A percentile compares a stretch with the other conserved stretches of the same genome.
These are phyloP conservation scores for Lactarius indigo DNA, from an alignment of 768 basidiomycete species.

Conservation along the genomic window DNA sequence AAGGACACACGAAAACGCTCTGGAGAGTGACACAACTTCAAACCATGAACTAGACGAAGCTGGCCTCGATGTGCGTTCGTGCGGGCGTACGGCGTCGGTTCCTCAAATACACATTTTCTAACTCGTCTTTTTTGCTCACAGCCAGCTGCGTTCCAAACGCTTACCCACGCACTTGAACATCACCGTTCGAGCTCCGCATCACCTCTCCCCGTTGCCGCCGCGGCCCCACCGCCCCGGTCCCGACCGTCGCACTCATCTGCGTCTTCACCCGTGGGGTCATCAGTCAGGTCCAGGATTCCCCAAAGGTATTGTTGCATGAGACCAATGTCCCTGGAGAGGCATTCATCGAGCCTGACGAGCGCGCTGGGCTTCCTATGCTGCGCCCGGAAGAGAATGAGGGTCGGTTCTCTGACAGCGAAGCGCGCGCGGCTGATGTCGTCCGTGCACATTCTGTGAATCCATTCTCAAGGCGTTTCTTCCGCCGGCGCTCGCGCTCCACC, in stretches of 20 bases:
- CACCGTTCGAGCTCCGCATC: constrained; percentile 37
- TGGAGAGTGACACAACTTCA: constrained; percentile 7
- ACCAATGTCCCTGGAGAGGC: constrained; percentile 45
- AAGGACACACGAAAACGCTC: not conserved
- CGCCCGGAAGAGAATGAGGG: constrained; percentile 30
- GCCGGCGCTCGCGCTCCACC: not conserved
- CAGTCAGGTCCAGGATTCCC: constrained; percentile 20
- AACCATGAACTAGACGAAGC: constrained; percentile 51
- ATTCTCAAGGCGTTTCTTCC: constrained; percentile 9
- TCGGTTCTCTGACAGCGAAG: constrained; percentile 20
- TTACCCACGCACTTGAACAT: constrained; percentile 50
- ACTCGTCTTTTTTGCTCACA: constrained; percentile 25
- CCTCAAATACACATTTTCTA: not conserved
- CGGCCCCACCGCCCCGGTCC: constrained; percentile 4
- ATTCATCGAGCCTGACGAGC: constrained; percentile 62
- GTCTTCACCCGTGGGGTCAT: constrained; percentile 22
- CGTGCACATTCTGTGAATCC: constrained; percentile 38
- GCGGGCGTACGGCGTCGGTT: constrained; percentile 24
- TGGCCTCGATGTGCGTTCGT: constrained; percentile 47
- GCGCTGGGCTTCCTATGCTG: constrained; percentile 55
- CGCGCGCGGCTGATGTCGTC: constrained; percentile 42
- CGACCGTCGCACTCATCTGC: not conserved
- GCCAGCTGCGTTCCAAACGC: constrained; percentile 47
- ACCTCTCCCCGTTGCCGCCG: constrained; percentile 18
- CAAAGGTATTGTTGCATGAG: not conserved